Evolutionary conservation across 139 green algal species (phyloP).

Genomic region (Coccomyxa sp.): DNA sequence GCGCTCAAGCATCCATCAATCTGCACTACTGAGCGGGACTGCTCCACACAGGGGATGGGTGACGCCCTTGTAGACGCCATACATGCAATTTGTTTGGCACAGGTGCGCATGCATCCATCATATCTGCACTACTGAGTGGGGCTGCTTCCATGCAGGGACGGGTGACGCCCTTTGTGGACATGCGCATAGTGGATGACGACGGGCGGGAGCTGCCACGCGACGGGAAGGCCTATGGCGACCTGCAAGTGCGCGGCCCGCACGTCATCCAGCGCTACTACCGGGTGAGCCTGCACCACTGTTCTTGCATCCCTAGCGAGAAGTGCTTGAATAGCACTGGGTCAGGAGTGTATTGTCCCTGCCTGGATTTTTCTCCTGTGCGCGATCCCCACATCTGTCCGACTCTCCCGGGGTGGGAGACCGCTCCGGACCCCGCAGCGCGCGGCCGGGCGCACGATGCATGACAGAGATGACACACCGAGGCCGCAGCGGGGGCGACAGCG

Average conservation of each 20-base stretch:
- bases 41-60: too few species aligned
- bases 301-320: not conserved
- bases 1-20: too few species aligned
- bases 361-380: too few species aligned
- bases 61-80: not conserved
- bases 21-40: too few species aligned
- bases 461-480: too few species aligned
- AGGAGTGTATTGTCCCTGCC: not conserved
- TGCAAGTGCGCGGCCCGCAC: slow-evolving; percentile 65
- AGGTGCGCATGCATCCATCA: not conserved
- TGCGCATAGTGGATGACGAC: slow-evolving; percentile 59
- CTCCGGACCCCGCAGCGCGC: too few species aligned
- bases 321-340: slow-evolving; percentile 5
- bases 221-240: slow-evolving; percentile 48
- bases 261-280: slow-evolving; percentile 55
- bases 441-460: too few species aligned
- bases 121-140: too few species aligned
- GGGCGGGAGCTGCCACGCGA: slow-evolving; percentile 40
- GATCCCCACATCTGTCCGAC: too few species aligned
- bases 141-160: slow-evolving; percentile 39
- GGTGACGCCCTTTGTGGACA: slow-evolving; percentile 53
- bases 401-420: too few species aligned
- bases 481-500: too few species aligned
- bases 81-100: not conserved
- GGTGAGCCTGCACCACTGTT: slow-evolving; percentile 11